Evolutionary conservation across 208 protist genomes (phyloP).

Genomic region (Vickermania spadyakhi): DNA sequence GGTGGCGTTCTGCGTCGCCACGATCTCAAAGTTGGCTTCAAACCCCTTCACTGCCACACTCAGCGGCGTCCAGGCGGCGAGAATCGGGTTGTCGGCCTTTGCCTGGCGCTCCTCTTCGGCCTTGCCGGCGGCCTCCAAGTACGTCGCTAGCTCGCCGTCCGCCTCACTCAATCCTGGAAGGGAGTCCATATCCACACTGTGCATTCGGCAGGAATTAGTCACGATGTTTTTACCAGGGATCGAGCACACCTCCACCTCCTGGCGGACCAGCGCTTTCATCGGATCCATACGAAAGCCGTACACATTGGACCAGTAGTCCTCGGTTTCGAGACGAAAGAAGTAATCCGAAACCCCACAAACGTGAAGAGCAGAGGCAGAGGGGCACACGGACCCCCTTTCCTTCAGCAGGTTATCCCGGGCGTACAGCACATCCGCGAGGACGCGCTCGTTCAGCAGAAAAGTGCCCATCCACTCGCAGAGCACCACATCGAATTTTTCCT

Average conservation of each 20-base stretch:
- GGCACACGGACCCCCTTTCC: slow-evolving; percentile 62
- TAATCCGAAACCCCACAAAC: slow-evolving; percentile 81
- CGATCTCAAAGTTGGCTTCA: slow-evolving; percentile 41
- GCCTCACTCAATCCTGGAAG: slow-evolving; percentile 26
- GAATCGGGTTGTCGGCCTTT: slow-evolving; percentile 42
- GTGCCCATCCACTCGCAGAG: slow-evolving; percentile 88
- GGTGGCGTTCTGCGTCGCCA: slow-evolving; percentile 38
- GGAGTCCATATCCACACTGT: slow-evolving; percentile 51
- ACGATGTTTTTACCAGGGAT: slow-evolving; percentile 70
- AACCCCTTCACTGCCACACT: slow-evolving; percentile 35
- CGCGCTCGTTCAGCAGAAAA: slow-evolving; percentile 71
- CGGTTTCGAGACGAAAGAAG: slow-evolving; percentile 70
- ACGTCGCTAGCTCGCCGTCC: slow-evolving; percentile 16
- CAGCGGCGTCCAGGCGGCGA: slow-evolving; percentile 25
- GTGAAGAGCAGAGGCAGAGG: slow-evolving; percentile 74
- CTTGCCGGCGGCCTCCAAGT: slow-evolving; percentile 19
- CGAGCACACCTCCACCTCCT: slow-evolving; percentile 68
- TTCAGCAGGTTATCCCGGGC: slow-evolving; percentile 68
- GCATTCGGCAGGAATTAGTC: slow-evolving; percentile 42
- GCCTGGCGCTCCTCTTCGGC: slow-evolving; percentile 10
- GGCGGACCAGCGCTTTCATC: slow-evolving; percentile 81
- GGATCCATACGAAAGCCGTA: slow-evolving; percentile 89
- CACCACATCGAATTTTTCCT: slow-evolving; percentile 74
- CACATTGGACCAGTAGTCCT: slow-evolving; percentile 89
- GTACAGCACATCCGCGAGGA: slow-evolving; percentile 71